Evolutionary conservation across 176 grass and related monocot species (phyloP), one percentile per base, ranked within the genome.

Genomic region (Rhynchospora breviuscula): DNA sequence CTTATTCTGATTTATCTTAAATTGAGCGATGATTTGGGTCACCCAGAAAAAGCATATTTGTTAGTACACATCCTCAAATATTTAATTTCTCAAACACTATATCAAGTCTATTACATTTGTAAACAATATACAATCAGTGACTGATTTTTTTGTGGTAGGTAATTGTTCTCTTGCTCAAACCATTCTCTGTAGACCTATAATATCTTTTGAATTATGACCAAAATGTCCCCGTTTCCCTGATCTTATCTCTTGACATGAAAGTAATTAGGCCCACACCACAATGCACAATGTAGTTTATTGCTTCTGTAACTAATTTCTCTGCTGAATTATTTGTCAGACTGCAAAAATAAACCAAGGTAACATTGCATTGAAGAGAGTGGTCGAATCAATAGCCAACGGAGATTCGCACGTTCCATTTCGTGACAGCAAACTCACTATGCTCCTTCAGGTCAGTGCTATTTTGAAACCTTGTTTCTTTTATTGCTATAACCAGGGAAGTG

Each of bases 371-470:
- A 95, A 98, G 85, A 79, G 92, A 87, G 95, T 98, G 43, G 92
- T 98, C 11, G 95, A 98, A 64, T 93, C 89, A 8, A 98, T 95
- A 80, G 92, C 95, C 15, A 98, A 98, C 67, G 91, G 91, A 29
- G 95, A 95, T 67, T 98, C 95, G 0, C 95, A 98, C 75, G 95
- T 98, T 77, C 95, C 95, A 53, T 98, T 98, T 70, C 79, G 92
- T 26, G 95, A 98, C 69, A 98, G 95, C 82, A 98, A 93, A 81
- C 89, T 98, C 45, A 95, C 95, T 11, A 98, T 98, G 95, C 92
- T 98, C 29, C 61, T 98, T 9, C 95, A 98, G 90, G 95, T 95
- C 76, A 40, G 67, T 63, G 31, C 13, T 17, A 1, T 31, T 77
- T 54, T 49, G 29, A 23, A 17, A 77, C 13, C 15, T 77, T 15